These are phyloP conservation scores for Quercus gilva DNA, from an alignment of 306 rosid genomes.

Conservation along the genomic window DNA sequence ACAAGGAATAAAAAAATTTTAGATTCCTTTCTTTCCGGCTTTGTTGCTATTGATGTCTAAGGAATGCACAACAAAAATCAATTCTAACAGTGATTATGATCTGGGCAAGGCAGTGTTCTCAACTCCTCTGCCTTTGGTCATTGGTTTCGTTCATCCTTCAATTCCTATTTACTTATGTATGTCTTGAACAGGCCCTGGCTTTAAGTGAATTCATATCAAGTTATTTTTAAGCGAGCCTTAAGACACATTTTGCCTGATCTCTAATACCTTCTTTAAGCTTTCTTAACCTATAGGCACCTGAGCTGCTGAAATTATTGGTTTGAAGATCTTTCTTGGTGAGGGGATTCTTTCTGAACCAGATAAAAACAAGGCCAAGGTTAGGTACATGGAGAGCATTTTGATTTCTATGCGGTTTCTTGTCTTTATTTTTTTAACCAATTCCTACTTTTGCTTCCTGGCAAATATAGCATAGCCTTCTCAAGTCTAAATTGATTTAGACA, in stretches of 20 bases:
- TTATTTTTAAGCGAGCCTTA: background rate
- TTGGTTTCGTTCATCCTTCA: conserved; percentile 12
- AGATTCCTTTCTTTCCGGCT: conserved; percentile 23
- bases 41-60: background rate
- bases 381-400: no score
- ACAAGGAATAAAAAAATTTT: conserved; percentile 39
- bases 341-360: background rate
- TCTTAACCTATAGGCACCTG: background rate
- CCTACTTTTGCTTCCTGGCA: background rate
- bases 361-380: no score
- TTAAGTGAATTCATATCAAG: background rate
- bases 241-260: background rate
- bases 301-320: background rate
- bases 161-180: background rate
- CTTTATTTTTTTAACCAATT: background rate
- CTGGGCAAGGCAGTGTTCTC: conserved; percentile 19
- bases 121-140: conserved; percentile 10
- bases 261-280: conserved; percentile 12
- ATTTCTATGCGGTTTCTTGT: background rate
- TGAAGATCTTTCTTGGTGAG: background rate
- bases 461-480: background rate
- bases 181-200: conserved; percentile 1
- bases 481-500: background rate
- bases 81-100: conserved; percentile 16
- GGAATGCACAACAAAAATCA: background rate